Conservation (phyloP, 2,329 filamentous ascomycete species). For the Nothophoma quercina region DNA sequence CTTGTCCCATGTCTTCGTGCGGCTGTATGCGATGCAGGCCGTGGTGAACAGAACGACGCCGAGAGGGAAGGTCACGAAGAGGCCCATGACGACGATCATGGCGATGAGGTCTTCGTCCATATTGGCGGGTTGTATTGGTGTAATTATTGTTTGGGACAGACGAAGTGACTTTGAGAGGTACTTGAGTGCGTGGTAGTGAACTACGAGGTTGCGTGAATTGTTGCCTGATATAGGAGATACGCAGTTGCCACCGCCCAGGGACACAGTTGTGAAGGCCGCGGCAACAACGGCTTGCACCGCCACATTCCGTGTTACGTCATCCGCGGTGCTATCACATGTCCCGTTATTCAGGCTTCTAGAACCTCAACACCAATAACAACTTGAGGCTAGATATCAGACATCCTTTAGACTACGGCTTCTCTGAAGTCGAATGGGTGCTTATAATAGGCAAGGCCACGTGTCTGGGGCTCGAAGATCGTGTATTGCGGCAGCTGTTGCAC, state of each 20-base stretch:
- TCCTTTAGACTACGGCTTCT: neutral
- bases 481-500: neutral
- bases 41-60: conserved; percentile 33
- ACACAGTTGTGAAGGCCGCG: conserved; percentile 13
- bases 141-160: neutral
- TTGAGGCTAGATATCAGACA: neutral
- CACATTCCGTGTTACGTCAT: conserved; percentile 18
- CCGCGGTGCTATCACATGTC: conserved; percentile 1
- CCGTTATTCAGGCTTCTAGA: neutral
- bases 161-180: neutral
- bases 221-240: conserved; percentile 21
- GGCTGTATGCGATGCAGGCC: conserved; percentile 36
- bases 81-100: conserved; percentile 32
- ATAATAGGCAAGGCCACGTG: too few relatives aligned
- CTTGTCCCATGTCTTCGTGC: conserved; percentile 44
- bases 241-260: conserved; percentile 16
- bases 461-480: neutral
- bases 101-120: conserved; percentile 43
- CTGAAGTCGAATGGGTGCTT: neutral
- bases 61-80: conserved; percentile 36
- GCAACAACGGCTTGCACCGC: conserved; percentile 15
- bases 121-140: neutral
- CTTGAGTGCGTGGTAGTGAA: neutral
- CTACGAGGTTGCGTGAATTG: neutral
- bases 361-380: neutral